phyloP scores from a whole-genome alignment of 352 stramenopile genomes.

The Phytophthora cactorum region DNA sequence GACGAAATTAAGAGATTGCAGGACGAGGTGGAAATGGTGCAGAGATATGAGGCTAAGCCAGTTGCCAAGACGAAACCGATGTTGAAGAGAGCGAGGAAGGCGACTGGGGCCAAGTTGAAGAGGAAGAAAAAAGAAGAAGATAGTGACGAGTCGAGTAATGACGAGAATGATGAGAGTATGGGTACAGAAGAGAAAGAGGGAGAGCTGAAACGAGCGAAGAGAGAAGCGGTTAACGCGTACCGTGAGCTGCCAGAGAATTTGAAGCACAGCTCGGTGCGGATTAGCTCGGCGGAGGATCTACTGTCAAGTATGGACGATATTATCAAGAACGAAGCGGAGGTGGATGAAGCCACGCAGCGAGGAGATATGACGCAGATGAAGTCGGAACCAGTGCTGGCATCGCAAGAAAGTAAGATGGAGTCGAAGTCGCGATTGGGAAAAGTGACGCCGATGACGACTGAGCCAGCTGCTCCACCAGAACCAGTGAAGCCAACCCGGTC shows the following conservation, averaged over 20 bases:
- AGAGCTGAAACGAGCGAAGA: constrained; percentile 18
- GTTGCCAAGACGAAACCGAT: constrained; percentile 15
- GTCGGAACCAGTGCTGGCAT: background rate
- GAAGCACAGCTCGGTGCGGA: constrained; percentile 33
- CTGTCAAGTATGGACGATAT: constrained; percentile 53
- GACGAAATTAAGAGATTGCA: constrained; percentile 58
- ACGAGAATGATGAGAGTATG: constrained; percentile 26
- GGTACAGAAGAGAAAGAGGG: constrained; percentile 13
- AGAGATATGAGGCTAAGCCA: background rate
- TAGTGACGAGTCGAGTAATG: constrained; percentile 20
- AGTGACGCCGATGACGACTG: background rate
- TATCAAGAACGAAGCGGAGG: constrained; percentile 35
- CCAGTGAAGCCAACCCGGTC: constrained; percentile 2
- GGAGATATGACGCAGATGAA: background rate
- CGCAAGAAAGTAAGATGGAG: background rate
- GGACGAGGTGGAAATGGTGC: constrained; percentile 30
- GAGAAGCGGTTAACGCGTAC: constrained; percentile 43
- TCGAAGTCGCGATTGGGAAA: background rate
- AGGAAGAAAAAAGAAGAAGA: constrained; percentile 19
- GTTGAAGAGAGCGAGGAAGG: constrained; percentile 10
- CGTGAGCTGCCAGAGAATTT: constrained; percentile 37
- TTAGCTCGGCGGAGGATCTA: constrained; percentile 50
- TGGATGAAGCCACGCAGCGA: constrained; percentile 14
- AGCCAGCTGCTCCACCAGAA: background rate
- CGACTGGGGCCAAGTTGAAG: constrained; percentile 44